These are phyloP conservation scores for Phytophthora hibernalis DNA, from an alignment of 352 stramenopile species.

Conservation along the genomic window DNA sequence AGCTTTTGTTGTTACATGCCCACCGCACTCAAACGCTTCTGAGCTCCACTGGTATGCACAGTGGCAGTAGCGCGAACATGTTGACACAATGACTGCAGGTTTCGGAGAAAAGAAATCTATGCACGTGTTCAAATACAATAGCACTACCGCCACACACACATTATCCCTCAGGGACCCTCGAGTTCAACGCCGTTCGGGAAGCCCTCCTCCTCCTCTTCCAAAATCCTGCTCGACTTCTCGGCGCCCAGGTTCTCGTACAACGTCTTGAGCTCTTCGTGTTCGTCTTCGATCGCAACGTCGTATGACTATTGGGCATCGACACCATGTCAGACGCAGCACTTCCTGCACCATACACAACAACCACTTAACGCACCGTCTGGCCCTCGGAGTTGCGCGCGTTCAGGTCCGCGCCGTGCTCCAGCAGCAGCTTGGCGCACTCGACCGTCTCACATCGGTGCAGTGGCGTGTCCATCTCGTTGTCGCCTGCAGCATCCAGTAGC, in stretches of 20 bases:
- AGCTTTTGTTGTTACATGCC: no score
- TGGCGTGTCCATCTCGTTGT: constrained; percentile 75
- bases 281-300: constrained; percentile 70
- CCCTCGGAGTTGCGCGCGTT: constrained; percentile 71
- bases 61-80: no score
- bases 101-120: constrained; percentile 2
- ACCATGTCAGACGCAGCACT: neutral
- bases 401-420: constrained; percentile 62
- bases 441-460: constrained; percentile 70
- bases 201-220: constrained; percentile 34
- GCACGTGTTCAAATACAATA: constrained; percentile 5
- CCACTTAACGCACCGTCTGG: constrained; percentile 47
- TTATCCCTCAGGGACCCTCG: constrained; percentile 36
- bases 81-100: no score
- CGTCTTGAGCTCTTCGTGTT: constrained; percentile 56
- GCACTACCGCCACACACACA: neutral
- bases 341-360: neutral
- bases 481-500: constrained; percentile 30
- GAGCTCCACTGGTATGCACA: no score
- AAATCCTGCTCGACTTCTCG: constrained; percentile 52
- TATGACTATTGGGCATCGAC: constrained; percentile 43
- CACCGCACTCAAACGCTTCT: no score
- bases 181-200: constrained; percentile 36
- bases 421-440: constrained; percentile 61
- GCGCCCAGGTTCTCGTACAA: constrained; percentile 60